Conservation (phyloP, 1,284 basidiomycete species). For the Naganishia cerealis region DNA sequence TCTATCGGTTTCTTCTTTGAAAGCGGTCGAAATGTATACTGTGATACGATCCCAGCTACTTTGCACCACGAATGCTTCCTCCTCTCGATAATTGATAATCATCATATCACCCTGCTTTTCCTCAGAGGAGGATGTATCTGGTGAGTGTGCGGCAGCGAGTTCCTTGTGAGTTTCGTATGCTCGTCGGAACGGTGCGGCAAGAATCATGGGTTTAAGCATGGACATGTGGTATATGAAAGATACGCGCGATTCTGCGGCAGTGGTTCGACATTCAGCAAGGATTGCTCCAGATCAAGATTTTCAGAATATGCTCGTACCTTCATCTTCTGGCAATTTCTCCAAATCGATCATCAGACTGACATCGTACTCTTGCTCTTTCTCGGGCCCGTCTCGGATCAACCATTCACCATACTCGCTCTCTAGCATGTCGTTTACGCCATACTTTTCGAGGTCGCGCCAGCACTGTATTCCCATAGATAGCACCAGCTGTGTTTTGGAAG, state of each 20-base stretch:
- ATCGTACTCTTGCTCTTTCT: constrained; percentile 79
- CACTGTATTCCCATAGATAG: constrained; percentile 97
- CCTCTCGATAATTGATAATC: constrained; percentile 90
- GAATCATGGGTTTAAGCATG: constrained; percentile 86
- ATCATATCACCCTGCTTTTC: constrained; percentile 74
- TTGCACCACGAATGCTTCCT: constrained; percentile 95
- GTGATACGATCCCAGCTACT: constrained; percentile 93
- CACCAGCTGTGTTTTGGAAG: constrained; percentile 72
- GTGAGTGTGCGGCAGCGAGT: constrained; percentile 65
- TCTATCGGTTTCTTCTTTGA: constrained; percentile 95
- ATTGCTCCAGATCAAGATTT: constrained; percentile 26
- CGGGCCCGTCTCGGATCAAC: constrained; percentile 42
- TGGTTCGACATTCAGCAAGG: neutral
- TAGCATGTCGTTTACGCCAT: constrained; percentile 80
- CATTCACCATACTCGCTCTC: constrained; percentile 79
- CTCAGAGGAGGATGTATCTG: constrained; percentile 45
- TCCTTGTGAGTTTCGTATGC: constrained; percentile 85
- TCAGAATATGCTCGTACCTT: constrained; percentile 65
- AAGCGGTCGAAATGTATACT: constrained; percentile 94
- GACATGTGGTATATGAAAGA: constrained; percentile 79
- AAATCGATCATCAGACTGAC: constrained; percentile 84
- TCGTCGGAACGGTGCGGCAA: constrained; percentile 90
- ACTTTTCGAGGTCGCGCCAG: constrained; percentile 88
- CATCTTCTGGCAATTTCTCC: constrained; percentile 73
- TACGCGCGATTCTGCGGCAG: constrained; percentile 67